Evolutionary conservation across 371 early-diverging fungal species (phyloP), one percentile per base, ranked within the genome.

Genomic region (Blakeslea trispora): DNA sequence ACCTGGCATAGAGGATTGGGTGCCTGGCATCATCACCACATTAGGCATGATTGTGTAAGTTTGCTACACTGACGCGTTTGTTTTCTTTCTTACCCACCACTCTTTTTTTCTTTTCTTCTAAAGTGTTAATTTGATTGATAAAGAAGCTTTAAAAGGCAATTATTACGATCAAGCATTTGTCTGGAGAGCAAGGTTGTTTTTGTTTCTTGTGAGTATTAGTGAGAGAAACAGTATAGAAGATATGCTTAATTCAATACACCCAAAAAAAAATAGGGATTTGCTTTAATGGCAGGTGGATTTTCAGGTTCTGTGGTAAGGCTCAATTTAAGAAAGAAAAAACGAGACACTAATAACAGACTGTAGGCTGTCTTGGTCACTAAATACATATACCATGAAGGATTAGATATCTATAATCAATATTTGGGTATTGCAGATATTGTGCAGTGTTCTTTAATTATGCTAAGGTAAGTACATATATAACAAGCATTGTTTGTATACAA

Each of bases 1-100:
- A 24, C 68, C 85, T n/a, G 81, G 81, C 9, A 84, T 90, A 61
- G 92, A 88, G 46, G 92, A 91, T 65, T 91, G 88, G 88, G 74
- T 82, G 1, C 85, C 89, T 11, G 90, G 92, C 8, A 82, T 91
- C 55, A 62, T 87, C 8, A 84, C 88, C 11, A 86, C 89, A 0
- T 57, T 91, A 7, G 84, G 90, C 31, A 79, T 91, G 77, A 78
- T 89, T 59, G 75, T 87, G 91, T 83, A 77, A 68, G n/a, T n/a
- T n/a, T n/a, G n/a, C n/a, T n/a, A n/a, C n/a, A n/a, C n/a, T n/a
- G n/a, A 74, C n/a, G 50, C 18, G 28, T 10, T n/a, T 53, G 11
- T 54, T 5, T 17, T 19, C 19, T 52, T 0, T 14, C 14, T 18
- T 22, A 9, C 42, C 15, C 43, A 22, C 18, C 19, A 32, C 40